These are phyloP conservation scores for Colletotrichum melonis DNA, from an alignment of 2,329 filamentous ascomycete species.

Conservation along the genomic window DNA sequence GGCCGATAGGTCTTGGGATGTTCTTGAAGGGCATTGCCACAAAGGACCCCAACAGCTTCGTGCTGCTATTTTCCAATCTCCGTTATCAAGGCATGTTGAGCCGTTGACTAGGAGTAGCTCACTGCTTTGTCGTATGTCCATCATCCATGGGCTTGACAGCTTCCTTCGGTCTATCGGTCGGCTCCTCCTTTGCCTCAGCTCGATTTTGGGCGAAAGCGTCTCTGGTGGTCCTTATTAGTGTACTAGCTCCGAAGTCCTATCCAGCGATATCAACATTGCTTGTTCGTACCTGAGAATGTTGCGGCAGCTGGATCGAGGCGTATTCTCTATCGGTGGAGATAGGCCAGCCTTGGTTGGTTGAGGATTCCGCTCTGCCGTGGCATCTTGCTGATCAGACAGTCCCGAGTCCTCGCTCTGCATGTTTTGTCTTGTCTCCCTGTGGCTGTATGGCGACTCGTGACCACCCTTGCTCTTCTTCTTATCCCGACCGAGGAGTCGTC, in stretches of 20 bases:
- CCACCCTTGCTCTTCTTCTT: neutral
- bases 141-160: neutral
- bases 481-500: neutral
- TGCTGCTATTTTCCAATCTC: neutral
- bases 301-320: neutral
- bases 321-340: neutral
- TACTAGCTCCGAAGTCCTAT: neutral
- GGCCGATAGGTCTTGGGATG: neutral
- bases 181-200: neutral
- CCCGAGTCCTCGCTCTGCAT: neutral
- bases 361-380: neutral
- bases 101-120: neutral
- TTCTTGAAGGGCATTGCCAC: neutral
- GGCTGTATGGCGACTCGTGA: neutral
- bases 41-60: neutral
- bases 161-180: neutral
- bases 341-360: neutral
- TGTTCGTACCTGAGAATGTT: neutral
- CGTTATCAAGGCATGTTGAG: neutral
- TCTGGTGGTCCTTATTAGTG: neutral
- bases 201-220: neutral
- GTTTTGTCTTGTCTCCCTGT: neutral
- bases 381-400: neutral
- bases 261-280: neutral
- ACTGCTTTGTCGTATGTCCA: too few species aligned